These are phyloP conservation scores for Teratosphaeria viscida DNA, from an alignment of 2,329 filamentous ascomycete genomes.

Conservation along the genomic window DNA sequence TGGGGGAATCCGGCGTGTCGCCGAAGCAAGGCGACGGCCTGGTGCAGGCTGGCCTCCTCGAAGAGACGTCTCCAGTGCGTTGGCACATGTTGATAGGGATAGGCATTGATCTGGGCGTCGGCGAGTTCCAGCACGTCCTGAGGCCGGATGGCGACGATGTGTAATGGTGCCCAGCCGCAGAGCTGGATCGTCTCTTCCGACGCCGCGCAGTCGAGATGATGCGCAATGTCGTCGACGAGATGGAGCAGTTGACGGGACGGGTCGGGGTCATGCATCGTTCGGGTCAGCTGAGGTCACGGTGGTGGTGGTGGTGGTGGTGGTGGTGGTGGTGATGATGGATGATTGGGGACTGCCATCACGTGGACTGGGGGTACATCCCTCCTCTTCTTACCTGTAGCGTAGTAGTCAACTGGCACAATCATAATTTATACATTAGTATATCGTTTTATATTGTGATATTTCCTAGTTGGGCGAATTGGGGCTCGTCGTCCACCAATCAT, in stretches of 20 bases:
- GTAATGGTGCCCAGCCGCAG: slow-evolving; percentile 32
- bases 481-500: background rate
- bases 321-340: background rate
- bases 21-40: background rate
- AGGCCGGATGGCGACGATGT: slow-evolving; percentile 27
- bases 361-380: too few relatives aligned
- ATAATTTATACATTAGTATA: too few relatives aligned
- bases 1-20: background rate
- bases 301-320: background rate
- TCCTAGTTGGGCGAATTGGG: too few relatives aligned
- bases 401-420: too few relatives aligned
- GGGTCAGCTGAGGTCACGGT: background rate
- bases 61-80: slow-evolving; percentile 60
- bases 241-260: background rate
- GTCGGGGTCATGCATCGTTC: background rate
- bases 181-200: slow-evolving; percentile 24
- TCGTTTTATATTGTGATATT: too few relatives aligned
- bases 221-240: background rate
- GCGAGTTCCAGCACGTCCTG: slow-evolving; percentile 49
- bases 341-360: too few relatives aligned
- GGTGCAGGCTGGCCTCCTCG: slow-evolving; percentile 56
- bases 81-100: slow-evolving; percentile 56
- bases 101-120: slow-evolving; percentile 59
- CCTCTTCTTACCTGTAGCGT: too few relatives aligned
- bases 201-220: background rate